Conservation (phyloP, 1,284 basidiomycete genomes). For the Irpex sp. region DNA sequence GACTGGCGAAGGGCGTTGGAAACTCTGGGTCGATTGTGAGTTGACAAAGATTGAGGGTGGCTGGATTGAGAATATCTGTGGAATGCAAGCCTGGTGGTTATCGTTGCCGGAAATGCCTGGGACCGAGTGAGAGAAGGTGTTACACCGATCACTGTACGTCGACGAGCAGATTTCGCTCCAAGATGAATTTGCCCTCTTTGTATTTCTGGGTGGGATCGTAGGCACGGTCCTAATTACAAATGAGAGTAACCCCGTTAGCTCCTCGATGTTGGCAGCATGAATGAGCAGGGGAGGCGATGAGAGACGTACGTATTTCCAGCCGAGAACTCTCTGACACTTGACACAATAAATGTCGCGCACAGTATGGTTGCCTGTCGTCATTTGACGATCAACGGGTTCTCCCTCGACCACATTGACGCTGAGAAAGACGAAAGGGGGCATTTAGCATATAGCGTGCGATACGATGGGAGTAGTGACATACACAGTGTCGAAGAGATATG, state of each 20-base stretch:
- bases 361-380: slow-evolving; percentile 96
- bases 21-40: too few species aligned
- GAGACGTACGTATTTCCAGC: slow-evolving; percentile 94
- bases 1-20: too few species aligned
- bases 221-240: slow-evolving; percentile 72
- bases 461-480: slow-evolving; percentile 40
- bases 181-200: slow-evolving; percentile 98
- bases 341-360: slow-evolving; percentile 93
- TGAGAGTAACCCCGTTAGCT: background rate
- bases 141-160: slow-evolving; percentile 61
- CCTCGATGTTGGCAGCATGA: background rate
- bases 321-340: slow-evolving; percentile 83
- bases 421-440: background rate
- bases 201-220: slow-evolving; percentile 91
- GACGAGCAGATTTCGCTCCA: slow-evolving; percentile 87
- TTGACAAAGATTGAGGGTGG: background rate
- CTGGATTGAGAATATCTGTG: background rate
- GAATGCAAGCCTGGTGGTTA: background rate
- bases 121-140: slow-evolving; percentile 8
- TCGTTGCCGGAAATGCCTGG: slow-evolving; percentile 5
- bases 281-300: background rate
- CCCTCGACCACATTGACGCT: slow-evolving; percentile 84
- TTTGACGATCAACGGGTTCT: slow-evolving; percentile 85
- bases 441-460: slow-evolving; percentile 3
- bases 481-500: slow-evolving; percentile 92